Evolutionary conservation across 176 grass and related monocot species (phyloP).

Genomic region (Carex littledalei): DNA sequence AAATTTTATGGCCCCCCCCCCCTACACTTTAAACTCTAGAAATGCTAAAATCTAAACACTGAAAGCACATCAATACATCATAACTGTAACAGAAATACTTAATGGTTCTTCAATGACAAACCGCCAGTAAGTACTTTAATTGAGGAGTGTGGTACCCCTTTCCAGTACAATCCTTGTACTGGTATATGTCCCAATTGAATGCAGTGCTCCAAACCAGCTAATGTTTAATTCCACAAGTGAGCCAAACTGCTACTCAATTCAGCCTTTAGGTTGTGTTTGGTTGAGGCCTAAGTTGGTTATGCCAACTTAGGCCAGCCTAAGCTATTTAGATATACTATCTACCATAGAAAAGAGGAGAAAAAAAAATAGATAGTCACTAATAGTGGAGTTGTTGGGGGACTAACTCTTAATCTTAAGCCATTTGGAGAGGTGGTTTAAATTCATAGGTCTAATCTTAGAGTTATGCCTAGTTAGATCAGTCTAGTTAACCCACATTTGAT

Average conservation of each 20-base stretch:
- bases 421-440: no score
- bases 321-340: no score
- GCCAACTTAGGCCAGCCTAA: no score
- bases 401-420: no score
- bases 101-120: neutral
- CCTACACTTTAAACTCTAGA: neutral
- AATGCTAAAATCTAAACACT: neutral
- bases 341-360: no score
- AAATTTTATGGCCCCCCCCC: neutral
- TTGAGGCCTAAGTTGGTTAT: no score
- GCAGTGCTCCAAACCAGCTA: neutral
- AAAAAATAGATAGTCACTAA: no score
- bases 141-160: neutral
- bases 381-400: no score
- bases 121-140: neutral
- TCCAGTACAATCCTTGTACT: neutral
- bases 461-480: no score
- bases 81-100: neutral
- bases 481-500: no score
- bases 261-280: neutral
- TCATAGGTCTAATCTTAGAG: no score
- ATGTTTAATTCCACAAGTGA: neutral
- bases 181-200: neutral
- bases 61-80: neutral
- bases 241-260: neutral